A percentile compares a stretch with the other conserved stretches of the same genome.
These are phyloP conservation scores for Phytopythium oedochilum DNA, from an alignment of 352 stramenopile genomes.

Conservation along the genomic window DNA sequence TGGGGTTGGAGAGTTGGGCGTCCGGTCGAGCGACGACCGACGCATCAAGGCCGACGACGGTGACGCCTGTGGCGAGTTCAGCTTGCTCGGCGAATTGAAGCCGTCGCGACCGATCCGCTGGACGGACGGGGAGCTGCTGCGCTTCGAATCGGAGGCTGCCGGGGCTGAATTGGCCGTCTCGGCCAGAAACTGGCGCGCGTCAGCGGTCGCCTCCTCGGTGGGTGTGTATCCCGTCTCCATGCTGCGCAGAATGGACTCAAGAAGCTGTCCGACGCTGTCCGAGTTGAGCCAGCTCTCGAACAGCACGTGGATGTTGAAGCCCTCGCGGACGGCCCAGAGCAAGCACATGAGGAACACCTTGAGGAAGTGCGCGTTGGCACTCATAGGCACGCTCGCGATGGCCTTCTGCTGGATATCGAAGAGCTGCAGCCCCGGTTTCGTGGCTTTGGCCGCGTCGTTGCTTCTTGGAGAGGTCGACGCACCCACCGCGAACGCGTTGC, in stretches of 20 bases:
- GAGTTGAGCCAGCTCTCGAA: conserved; percentile 61
- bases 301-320: conserved; percentile 66
- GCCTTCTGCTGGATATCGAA: conserved; percentile 80
- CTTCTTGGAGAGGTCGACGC: not conserved
- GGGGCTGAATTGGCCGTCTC: conserved; percentile 28
- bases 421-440: conserved; percentile 33
- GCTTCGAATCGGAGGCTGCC: not conserved
- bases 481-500: not conserved
- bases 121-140: not conserved
- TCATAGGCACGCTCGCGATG: conserved; percentile 48
- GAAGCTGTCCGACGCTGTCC: conserved; percentile 46
- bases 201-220: conserved; percentile 26
- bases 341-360: conserved; percentile 56
- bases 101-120: not conserved
- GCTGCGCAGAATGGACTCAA: conserved; percentile 56
- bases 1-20: not conserved
- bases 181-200: conserved; percentile 61
- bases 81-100: not conserved
- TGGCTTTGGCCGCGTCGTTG: not conserved
- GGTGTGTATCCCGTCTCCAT: conserved; percentile 68
- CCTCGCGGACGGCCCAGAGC: conserved; percentile 63
- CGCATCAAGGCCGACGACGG: conserved; percentile 2
- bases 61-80: not conserved
- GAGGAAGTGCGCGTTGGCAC: conserved; percentile 53
- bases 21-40: not conserved